Evolutionary conservation across 2,329 filamentous ascomycete species (phyloP).

Genomic region (Apiospora saccharicola): DNA sequence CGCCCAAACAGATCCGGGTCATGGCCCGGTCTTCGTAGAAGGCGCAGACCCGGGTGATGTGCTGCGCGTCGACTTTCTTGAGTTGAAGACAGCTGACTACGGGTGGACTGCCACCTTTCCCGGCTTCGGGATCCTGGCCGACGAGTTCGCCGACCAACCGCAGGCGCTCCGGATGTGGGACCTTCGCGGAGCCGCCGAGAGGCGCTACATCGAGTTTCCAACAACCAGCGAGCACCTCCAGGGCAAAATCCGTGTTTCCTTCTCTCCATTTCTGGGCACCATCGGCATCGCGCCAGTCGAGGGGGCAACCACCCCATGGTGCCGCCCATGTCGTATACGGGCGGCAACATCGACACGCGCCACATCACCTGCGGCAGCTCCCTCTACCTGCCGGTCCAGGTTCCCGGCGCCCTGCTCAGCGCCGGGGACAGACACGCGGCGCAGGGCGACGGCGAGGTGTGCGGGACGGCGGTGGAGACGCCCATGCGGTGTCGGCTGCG

Average conservation of each 20-base stretch:
- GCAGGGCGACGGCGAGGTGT: slow-evolving; percentile 62
- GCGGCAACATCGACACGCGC: slow-evolving; percentile 63
- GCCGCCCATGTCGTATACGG: slow-evolving; percentile 54
- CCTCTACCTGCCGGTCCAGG: slow-evolving; percentile 58
- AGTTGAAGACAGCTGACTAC: slow-evolving; percentile 52
- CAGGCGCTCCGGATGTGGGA: slow-evolving; percentile 56
- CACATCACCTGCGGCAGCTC: slow-evolving; percentile 54
- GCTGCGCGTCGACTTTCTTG: slow-evolving; percentile 57
- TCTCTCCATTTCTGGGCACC: slow-evolving; percentile 60
- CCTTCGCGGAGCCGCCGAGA: slow-evolving; percentile 39
- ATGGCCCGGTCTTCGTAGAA: slow-evolving; percentile 58
- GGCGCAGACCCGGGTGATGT: slow-evolving; percentile 59
- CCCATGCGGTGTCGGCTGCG: slow-evolving; percentile 56
- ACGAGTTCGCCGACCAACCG: slow-evolving; percentile 52
- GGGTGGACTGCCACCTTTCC: slow-evolving; percentile 62
- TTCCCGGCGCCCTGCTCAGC: slow-evolving; percentile 58
- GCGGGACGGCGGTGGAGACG: slow-evolving; percentile 64
- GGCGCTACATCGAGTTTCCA: slow-evolving; percentile 45
- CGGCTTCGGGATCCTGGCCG: slow-evolving; percentile 56
- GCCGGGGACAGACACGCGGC: slow-evolving; percentile 63
- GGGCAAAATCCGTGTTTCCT: slow-evolving; percentile 55
- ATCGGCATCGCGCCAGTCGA: slow-evolving; percentile 58
- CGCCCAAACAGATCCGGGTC: slow-evolving; percentile 53
- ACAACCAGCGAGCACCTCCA: slow-evolving; percentile 45
- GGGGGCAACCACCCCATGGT: slow-evolving; percentile 56